Percentiles rank a stretch among this genome's conserved stretches.
phyloP scores from a whole-genome alignment of 441 rosid genomes.

The Aleurites moluccanus region DNA sequence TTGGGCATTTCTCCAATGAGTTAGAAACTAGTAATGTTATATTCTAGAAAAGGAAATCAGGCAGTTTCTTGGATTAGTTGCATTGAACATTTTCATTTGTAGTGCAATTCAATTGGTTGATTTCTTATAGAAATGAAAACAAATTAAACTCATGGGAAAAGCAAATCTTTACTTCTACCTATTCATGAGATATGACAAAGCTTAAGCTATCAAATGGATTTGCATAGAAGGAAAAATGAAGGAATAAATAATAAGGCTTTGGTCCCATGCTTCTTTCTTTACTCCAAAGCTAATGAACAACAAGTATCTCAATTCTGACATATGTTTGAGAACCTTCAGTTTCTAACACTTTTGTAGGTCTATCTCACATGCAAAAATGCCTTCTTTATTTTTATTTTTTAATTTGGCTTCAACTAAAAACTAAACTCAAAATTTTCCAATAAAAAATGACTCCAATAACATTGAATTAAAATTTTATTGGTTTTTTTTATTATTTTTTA shows the following conservation, averaged over 20 bases:
- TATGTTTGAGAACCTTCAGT: slow-evolving; percentile 12
- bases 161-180: background rate
- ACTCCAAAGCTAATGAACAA: slow-evolving; percentile 19
- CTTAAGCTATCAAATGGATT: background rate
- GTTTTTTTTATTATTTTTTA: background rate
- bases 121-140: background rate
- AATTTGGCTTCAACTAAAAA: too few species aligned
- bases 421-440: too few species aligned
- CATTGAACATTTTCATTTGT: background rate
- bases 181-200: background rate
- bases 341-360: background rate
- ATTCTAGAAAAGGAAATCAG: background rate
- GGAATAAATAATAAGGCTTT: background rate
- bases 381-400: background rate
- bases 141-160: background rate
- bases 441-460: too few species aligned
- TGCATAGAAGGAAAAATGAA: background rate
- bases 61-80: background rate
- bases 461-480: background rate
- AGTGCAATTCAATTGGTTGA: background rate
- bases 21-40: background rate
- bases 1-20: background rate
- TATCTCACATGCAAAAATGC: slow-evolving; percentile 6
- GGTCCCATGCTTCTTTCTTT: slow-evolving; percentile 16
- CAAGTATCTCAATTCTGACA: background rate